A percentile compares a stretch with the other conserved stretches of the same genome.
phyloP scores from a whole-genome alignment of 2,329 filamentous ascomycete genomes.

The Zalaria obscura region DNA sequence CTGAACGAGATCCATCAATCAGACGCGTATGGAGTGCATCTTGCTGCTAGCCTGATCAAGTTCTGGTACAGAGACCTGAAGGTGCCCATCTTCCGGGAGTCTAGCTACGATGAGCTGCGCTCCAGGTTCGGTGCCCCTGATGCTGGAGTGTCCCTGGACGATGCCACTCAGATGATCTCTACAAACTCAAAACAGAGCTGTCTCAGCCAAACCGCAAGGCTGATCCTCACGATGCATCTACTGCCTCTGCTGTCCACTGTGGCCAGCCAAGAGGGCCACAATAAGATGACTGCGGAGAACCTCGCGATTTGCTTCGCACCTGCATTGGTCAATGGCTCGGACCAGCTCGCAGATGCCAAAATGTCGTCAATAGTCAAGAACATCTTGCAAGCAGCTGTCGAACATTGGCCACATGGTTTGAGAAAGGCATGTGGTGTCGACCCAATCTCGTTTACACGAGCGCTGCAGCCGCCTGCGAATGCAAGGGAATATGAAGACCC shows the following conservation, averaged over 20 bases:
- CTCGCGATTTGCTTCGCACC: conserved; percentile 41
- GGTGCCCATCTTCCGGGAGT: conserved; percentile 36
- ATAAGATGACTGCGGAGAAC: conserved; percentile 42
- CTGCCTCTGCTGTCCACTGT: conserved; percentile 36
- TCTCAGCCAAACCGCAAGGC: conserved; percentile 29
- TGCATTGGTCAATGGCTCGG: conserved; percentile 35
- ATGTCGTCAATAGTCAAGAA: conserved; percentile 36
- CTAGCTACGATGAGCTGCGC: conserved; percentile 32
- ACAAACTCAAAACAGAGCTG: conserved; percentile 31
- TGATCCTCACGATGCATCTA: conserved; percentile 36
- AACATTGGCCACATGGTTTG: conserved; percentile 29
- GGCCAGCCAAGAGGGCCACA: conserved; percentile 29
- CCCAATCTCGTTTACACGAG: conserved; percentile 20
- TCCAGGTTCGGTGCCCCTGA: conserved; percentile 27
- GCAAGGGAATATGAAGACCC: conserved; percentile 34
- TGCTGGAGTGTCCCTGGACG: conserved; percentile 23
- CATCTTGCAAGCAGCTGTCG: conserved; percentile 33
- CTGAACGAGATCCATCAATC: conserved; percentile 30
- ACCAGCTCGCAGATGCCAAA: conserved; percentile 41
- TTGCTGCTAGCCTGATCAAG: conserved; percentile 40
- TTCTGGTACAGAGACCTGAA: conserved; percentile 40
- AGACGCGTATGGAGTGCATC: conserved; percentile 39
- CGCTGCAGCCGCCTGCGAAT: conserved; percentile 25
- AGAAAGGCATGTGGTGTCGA: conserved; percentile 26
- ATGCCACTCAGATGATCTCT: conserved; percentile 31